phyloP scores from a whole-genome alignment of 805 yeast species.

The Lipomyces japonicus region DNA sequence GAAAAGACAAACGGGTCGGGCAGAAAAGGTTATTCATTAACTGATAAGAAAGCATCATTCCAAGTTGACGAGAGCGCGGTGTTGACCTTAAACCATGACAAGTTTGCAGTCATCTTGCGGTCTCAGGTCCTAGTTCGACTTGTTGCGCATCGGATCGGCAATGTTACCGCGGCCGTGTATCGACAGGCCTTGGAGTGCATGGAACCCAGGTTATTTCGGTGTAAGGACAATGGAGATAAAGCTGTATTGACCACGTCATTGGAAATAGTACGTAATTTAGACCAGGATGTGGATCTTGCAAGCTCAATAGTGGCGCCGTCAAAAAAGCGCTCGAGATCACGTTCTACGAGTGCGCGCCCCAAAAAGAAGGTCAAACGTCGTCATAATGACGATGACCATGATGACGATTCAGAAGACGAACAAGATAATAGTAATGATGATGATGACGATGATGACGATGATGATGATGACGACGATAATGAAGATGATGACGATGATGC shows the following conservation, averaged over 20 bases:
- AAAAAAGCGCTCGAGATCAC: conserved; percentile 8
- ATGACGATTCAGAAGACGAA: conserved; percentile 34
- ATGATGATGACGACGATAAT: conserved; percentile 18
- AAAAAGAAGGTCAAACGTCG: conserved; percentile 30
- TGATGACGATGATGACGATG: conserved; percentile 1
- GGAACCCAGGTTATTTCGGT: conserved; percentile 48
- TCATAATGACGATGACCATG: conserved; percentile 31
- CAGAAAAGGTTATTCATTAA: not conserved
- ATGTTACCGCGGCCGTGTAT: conserved; percentile 62
- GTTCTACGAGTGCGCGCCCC: conserved; percentile 9
- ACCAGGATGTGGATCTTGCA: conserved; percentile 23
- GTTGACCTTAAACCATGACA: conserved; percentile 58
- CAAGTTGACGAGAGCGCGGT: conserved; percentile 33
- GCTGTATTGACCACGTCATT: conserved; percentile 38
- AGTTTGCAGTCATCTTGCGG: conserved; percentile 66
- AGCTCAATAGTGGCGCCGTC: conserved; percentile 19
- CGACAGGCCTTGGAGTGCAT: conserved; percentile 51
- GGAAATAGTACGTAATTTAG: conserved; percentile 34
- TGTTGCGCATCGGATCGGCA: conserved; percentile 66
- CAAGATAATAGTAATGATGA: conserved; percentile 11
- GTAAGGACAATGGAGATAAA: conserved; percentile 34
- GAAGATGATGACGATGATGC: conserved; percentile 14
- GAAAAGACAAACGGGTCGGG: not conserved
- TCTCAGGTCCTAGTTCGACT: conserved; percentile 59
- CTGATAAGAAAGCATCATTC: not conserved